Evolutionary conservation across 1,284 basidiomycete genomes (phyloP), one percentile per base, ranked within the genome.

Genomic region (Tylopilus sp.): DNA sequence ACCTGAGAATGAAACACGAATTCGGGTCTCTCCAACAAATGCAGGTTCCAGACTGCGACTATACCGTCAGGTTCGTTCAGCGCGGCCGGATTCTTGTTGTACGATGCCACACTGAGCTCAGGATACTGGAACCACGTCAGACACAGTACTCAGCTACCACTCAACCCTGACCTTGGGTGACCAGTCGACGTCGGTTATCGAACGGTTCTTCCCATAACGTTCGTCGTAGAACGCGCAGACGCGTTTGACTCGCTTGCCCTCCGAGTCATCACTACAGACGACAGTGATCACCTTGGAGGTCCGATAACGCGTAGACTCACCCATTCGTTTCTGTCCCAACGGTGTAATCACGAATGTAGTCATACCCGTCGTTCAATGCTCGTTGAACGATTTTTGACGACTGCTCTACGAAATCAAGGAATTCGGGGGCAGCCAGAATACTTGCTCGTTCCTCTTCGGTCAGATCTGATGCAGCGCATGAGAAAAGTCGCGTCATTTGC

Each of bases 1-100:
- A 93, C 92, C 72, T 95, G 95, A 1, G 97, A 94, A 67, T 98
- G 94, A 70, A 99, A 98, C 43, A 97, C 81, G 59, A 97, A 99
- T 67, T 99, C 97, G 16, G 97, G 96, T 55, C 96, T 79, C 62
- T 98, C 94, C 2, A 92, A 77, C 3, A 98, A 74, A 63, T 99
- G 97, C 43, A 96, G 71, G 66, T 99, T 99, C 97, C 97, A 99
- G 4, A 99, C 89, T 2, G 92, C 89, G 10, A 97, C 97, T 43
- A 99, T 84, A 3, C 97, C 97, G 59, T 98, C 95, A 0, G 96
- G 94, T 63, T 97, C 94, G 56, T 96, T 94, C 37, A 92, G 67
- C 0, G 91, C 87, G 4, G 88, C 84, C 4, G 92, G 83, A 59
- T 96, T 97, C 72, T 97, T 96, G 74, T 97, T 99, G 66, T 99